Evolutionary conservation across 495 filamentous ascomycete genomes (phyloP).

Genomic region (Podospora conica): DNA sequence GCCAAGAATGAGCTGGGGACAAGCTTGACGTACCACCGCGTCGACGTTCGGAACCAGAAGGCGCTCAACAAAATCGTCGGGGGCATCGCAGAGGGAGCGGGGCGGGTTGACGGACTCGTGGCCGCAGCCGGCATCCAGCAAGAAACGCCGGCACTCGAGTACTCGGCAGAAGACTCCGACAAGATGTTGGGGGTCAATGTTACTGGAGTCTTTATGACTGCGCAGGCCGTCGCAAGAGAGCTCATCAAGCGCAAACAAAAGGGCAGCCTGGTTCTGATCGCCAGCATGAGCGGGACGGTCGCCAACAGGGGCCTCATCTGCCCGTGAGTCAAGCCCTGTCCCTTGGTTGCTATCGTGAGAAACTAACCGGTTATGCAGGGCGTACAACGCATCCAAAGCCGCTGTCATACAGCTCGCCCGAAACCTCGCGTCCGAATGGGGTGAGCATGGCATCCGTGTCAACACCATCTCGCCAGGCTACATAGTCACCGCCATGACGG

Average conservation of each 20-base stretch:
- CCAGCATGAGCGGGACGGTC: slow-evolving; percentile 72
- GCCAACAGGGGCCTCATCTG: slow-evolving; percentile 58
- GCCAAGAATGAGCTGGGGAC: slow-evolving; percentile 62
- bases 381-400: slow-evolving; percentile 89
- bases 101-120: slow-evolving; percentile 71
- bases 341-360: neutral
- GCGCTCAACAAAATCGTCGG: slow-evolving; percentile 60
- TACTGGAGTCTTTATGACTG: slow-evolving; percentile 70
- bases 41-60: slow-evolving; percentile 76
- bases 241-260: slow-evolving; percentile 56
- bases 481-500: slow-evolving; percentile 89
- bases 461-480: slow-evolving; percentile 96
- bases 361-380: slow-evolving; percentile 40
- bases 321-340: slow-evolving; percentile 29
- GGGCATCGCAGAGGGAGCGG: slow-evolving; percentile 63
- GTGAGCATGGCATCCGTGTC: slow-evolving; percentile 77
- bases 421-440: slow-evolving; percentile 88
- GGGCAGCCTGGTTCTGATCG: slow-evolving; percentile 69
- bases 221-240: slow-evolving; percentile 67
- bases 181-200: slow-evolving; percentile 69
- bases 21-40: slow-evolving; percentile 67
- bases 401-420: slow-evolving; percentile 77
- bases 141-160: slow-evolving; percentile 62
- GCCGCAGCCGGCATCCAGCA: slow-evolving; percentile 79
- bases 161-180: slow-evolving; percentile 55